Base-by-base conservation (phyloP, 1,284 basidiomycete species). In the Cutaneotrichosporon cavernicola region DNA sequence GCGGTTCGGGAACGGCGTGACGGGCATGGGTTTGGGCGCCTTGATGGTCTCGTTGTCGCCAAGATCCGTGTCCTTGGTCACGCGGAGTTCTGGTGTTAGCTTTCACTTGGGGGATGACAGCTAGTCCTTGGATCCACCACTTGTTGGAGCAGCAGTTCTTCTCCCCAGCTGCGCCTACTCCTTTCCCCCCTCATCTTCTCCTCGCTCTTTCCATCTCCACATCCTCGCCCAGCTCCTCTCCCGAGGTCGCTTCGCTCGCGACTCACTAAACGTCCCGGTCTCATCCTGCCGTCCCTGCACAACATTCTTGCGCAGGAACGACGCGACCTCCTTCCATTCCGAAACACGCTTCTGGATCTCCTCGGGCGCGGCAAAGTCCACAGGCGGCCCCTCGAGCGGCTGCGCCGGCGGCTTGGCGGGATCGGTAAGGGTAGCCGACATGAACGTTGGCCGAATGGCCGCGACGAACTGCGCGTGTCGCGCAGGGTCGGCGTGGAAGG, bases 271-370 rank as follows among this genome's bases (percentile, higher is more conserved):
- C 8, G 66, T 60, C 4, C 75, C 75, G 34, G 63, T 61, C 30
- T 77, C 75, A 34, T 73, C 69, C 64, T 71, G 62, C 31, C 65
- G 67, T 22, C 80, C 80, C 65, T 81, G 80, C 16, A 81, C 80
- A 38, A 81, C 75, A 65, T 81, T 81, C 59, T 66, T 69, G 60
- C 74, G 67, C 57, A 81, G 55, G 36, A 79, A 79, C 60, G 63
- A 43, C 7, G 80, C 80, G 26, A 80, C 74, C 58, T 80, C 78
- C 22, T 72, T 69, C 80, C 80, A 81, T 57, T 80, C 79, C 43
- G 72, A 58, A 58, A 76, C 74, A 64, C 80, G 66, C 65, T 78
- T 76, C 34, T 64, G 53, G 21, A 81, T 55, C 60, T 78, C 72
- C 21, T 69, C 75, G 18, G 64, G 60, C 4, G 57, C 59, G 8